A percentile compares a stretch with the other conserved stretches of the same genome.
Conservation (phyloP, 768 basidiomycete species). For the Gloeostereum incarnatum region DNA sequence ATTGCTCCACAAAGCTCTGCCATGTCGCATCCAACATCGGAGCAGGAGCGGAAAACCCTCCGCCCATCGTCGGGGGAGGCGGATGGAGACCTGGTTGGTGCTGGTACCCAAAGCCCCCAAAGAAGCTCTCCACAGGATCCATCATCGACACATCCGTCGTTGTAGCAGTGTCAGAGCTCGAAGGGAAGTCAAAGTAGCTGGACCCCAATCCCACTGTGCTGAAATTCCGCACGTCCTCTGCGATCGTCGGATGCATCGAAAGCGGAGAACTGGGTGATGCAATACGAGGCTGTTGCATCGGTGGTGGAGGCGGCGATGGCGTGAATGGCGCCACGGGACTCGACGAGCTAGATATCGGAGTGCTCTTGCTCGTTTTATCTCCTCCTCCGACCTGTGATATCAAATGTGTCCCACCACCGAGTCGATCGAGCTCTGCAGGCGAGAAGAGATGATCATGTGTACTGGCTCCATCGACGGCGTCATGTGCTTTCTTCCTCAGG, state of each 20-base stretch:
- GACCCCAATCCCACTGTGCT: too few species aligned
- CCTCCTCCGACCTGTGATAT: slow-evolving; percentile 16
- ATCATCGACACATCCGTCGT: too few species aligned
- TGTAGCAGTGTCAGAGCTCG: too few species aligned
- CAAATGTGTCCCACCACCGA: slow-evolving; percentile 44
- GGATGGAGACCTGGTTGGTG: too few species aligned
- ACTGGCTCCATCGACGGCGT: slow-evolving; percentile 20
- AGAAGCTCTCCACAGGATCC: too few species aligned
- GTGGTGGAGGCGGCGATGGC: not conserved
- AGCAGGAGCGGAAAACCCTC: slow-evolving; percentile 4
- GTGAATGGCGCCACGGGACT: too few species aligned
- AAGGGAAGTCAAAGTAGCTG: too few species aligned
- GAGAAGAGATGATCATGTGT: slow-evolving; percentile 19
- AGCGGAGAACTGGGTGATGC: slow-evolving; percentile 4
- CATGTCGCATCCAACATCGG: slow-evolving; percentile 51
- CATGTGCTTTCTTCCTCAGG: slow-evolving; percentile 34
- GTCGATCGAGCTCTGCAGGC: slow-evolving; percentile 40
- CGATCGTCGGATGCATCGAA: slow-evolving; percentile 41
- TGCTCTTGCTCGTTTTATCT: not conserved
- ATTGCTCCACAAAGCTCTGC: slow-evolving; percentile 61
- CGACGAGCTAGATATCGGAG: too few species aligned
- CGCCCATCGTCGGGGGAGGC: not conserved
- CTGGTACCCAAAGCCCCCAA: too few species aligned
- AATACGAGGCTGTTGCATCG: not conserved
- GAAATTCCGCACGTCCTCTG: slow-evolving; percentile 41